Percentiles rank a stretch among this genome's conserved stretches.
phyloP scores from a whole-genome alignment of 73 alveolate species.

The Blepharisma stoltei region DNA sequence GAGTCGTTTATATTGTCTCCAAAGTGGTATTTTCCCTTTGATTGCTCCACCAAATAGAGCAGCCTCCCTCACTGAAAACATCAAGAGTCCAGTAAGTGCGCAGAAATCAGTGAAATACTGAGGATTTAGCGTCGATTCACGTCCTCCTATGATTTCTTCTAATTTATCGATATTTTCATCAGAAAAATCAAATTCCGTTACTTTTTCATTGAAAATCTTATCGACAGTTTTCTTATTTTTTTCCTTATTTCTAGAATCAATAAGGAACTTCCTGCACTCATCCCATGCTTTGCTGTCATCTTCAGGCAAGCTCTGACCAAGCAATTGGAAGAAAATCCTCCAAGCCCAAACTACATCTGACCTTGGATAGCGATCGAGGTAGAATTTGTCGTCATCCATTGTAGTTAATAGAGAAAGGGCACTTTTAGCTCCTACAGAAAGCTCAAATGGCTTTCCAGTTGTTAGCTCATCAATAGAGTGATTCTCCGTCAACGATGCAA shows the following conservation, averaged over 20 bases:
- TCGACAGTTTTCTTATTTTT: conserved; percentile 20
- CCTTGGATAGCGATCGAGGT: conserved; percentile 3
- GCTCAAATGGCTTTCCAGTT: background rate
- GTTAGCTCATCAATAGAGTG: background rate
- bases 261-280: background rate
- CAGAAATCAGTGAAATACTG: conserved; percentile 25
- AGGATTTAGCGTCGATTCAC: background rate
- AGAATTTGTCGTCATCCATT: conserved; percentile 25
- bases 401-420: conserved; percentile 20
- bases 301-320: background rate
- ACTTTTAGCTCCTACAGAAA: conserved; percentile 28
- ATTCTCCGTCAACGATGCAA: background rate
- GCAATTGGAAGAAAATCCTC: background rate
- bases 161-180: conserved; percentile 18
- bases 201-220: background rate
- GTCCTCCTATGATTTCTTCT: background rate
- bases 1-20: conserved; percentile 14
- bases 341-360: conserved; percentile 20
- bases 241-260: conserved; percentile 26
- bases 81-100: conserved; percentile 23
- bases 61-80: conserved; percentile 25
- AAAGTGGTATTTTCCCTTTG: conserved; percentile 21
- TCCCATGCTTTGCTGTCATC: conserved; percentile 12
- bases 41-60: conserved; percentile 26
- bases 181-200: background rate